Conservation (phyloP, 192 early-diverging fungal species). For the Phlyctochytrium arcticum region DNA sequence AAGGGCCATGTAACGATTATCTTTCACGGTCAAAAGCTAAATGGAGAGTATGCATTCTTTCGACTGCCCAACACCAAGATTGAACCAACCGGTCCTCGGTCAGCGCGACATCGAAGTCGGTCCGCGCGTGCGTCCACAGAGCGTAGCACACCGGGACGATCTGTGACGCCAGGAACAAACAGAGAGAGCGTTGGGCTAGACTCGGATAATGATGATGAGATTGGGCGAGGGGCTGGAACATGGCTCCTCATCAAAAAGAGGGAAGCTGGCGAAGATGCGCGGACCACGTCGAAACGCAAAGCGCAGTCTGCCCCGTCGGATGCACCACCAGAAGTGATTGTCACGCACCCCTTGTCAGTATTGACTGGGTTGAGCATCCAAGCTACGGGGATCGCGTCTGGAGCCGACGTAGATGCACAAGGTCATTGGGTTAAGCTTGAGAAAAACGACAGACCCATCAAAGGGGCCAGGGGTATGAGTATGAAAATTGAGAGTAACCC, state of each 20-base stretch:
- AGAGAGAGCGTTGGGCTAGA: too few relatives aligned
- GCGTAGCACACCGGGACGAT: not conserved
- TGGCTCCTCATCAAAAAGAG: slow-evolving; percentile 8
- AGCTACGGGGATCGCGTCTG: not conserved
- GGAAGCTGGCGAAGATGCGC: not conserved
- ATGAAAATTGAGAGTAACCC: too few relatives aligned
- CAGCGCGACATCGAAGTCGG: not conserved
- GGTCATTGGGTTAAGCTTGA: not conserved
- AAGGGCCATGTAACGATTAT: not conserved
- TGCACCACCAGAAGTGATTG: not conserved
- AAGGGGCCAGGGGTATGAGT: too few relatives aligned
- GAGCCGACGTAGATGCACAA: not conserved
- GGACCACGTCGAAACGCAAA: too few relatives aligned
- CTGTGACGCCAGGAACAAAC: not conserved
- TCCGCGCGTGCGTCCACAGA: not conserved
- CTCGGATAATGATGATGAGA: not conserved
- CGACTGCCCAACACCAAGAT: not conserved
- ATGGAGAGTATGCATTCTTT: not conserved
- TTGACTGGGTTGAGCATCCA: not conserved
- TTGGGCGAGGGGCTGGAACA: not conserved
- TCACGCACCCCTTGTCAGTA: not conserved
- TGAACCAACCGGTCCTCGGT: not conserved
- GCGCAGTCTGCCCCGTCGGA: too few relatives aligned
- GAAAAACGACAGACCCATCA: not conserved
- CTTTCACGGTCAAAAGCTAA: not conserved